Base-by-base conservation (phyloP, 2,329 filamentous ascomycete genomes). In the Aureobasidium mangrovei region DNA sequence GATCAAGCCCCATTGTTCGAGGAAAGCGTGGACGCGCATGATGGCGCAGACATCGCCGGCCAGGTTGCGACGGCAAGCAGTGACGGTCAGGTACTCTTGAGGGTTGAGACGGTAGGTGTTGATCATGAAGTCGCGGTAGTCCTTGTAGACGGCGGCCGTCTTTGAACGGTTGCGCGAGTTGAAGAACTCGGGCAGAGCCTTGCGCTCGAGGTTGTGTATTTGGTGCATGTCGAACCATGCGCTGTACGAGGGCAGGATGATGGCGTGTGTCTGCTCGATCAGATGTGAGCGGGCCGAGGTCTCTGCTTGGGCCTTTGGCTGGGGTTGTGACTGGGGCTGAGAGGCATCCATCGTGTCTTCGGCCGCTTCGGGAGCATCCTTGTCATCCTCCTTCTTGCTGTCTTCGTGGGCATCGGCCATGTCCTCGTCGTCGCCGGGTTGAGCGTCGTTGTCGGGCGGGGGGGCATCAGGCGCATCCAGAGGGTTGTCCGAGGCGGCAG, bases 71-170 rank as follows among this genome's bases (percentile, higher is more conserved):
- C 93, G 81, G 69, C 93, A 98, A 48, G 93, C 93, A 8, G 93
- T 98, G 53, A 98, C 91, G 4, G 93, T 98, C 54, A 98, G 78
- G 66, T 98, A 98, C 70, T 98, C 93, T 53, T 90, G 81, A 4
- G 93, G 93, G 67, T 97, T 98, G 55, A 98, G 76, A 36, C 93
- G 85, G 72, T 98, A 98, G 10, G 93, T 97, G 74, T 98, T 98
- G 74, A 98, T 90, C 93, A 98, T 98, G 68, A 98, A 98, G 67
- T 98, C 93, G 62, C 93, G 85, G 72, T 98, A 98, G 68, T 98
- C 93, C 72, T 97, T 97, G 77, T 98, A 98, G 26, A 97, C 88
- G 46, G 90, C 85, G 1, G 90, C 86, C 0, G 93, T 98, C 75
- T 98, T 98, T 82, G 93, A 97, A 64, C 93, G 86, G 72, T 98